These are phyloP conservation scores for Cryptococcus sp. DNA, from an alignment of 1,284 basidiomycete species.

Conservation along the genomic window DNA sequence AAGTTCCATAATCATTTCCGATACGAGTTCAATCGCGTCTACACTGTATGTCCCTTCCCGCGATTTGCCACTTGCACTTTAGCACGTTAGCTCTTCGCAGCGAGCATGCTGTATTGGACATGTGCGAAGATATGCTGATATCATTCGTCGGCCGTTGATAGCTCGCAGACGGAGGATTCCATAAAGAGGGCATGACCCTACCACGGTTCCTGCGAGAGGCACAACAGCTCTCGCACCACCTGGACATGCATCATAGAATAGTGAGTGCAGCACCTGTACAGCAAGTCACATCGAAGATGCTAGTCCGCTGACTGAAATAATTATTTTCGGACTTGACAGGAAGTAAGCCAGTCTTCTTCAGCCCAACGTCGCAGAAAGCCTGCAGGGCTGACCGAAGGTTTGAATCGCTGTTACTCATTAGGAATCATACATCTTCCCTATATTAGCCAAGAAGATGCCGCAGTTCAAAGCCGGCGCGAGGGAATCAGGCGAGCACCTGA, in stretches of 20 bases:
- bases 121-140: not conserved
- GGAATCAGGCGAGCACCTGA: slow-evolving; percentile 60
- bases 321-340: too few relatives aligned
- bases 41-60: slow-evolving; percentile 32
- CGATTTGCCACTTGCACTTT: not conserved
- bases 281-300: too few relatives aligned
- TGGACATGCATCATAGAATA: slow-evolving; percentile 69
- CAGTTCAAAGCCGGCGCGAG: slow-evolving; percentile 56
- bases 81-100: too few relatives aligned
- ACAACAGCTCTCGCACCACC: slow-evolving; percentile 56
- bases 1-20: slow-evolving; percentile 46
- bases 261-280: slow-evolving; percentile 53
- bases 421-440: slow-evolving; percentile 63
- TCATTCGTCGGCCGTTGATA: slow-evolving; percentile 22
- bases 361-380: too few relatives aligned
- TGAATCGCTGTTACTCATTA: slow-evolving; percentile 1
- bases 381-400: too few relatives aligned
- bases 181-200: slow-evolving; percentile 56
- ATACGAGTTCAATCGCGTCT: slow-evolving; percentile 45
- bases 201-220: slow-evolving; percentile 57
- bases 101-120: too few relatives aligned
- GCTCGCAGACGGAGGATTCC: slow-evolving; percentile 61
- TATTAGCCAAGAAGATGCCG: slow-evolving; percentile 64
- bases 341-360: too few relatives aligned
- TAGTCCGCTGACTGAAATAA: too few relatives aligned